phyloP scores from a whole-genome alignment of 73 alveolate genomes.

The Effrenium voratum region DNA sequence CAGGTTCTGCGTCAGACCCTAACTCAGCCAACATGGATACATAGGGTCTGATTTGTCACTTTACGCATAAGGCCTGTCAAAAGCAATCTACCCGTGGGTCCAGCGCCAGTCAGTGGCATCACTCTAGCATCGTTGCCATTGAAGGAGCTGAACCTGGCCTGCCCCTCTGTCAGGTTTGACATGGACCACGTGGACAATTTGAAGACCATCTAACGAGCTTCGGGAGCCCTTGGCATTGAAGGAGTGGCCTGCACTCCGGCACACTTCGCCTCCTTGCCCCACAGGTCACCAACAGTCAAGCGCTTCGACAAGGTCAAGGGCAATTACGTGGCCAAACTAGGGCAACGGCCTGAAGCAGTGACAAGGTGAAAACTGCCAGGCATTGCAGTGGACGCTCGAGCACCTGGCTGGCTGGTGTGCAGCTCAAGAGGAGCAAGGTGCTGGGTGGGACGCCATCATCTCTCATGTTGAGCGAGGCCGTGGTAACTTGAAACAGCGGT shows the following conservation, averaged over 20 bases:
- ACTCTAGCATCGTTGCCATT: background rate
- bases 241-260: background rate
- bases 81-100: background rate
- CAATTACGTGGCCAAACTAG: background rate
- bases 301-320: conserved; percentile 10
- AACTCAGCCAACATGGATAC: no score
- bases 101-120: background rate
- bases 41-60: no score
- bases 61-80: no score
- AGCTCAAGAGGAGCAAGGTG: background rate
- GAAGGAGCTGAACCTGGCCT: background rate
- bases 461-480: conserved; percentile 16
- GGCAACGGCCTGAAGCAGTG: background rate
- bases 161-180: background rate
- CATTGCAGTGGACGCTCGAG: conserved; percentile 9
- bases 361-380: background rate
- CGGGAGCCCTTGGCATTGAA: background rate
- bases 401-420: background rate
- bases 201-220: background rate
- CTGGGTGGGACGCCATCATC: background rate
- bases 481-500: background rate
- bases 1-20: no score
- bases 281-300: background rate
- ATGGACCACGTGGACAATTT: background rate
- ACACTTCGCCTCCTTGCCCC: background rate